Percentiles rank a stretch among this genome's conserved stretches.
Evolutionary conservation across 768 basidiomycete genomes (phyloP).

Genomic region (Rhizopogon vinicolor): DNA sequence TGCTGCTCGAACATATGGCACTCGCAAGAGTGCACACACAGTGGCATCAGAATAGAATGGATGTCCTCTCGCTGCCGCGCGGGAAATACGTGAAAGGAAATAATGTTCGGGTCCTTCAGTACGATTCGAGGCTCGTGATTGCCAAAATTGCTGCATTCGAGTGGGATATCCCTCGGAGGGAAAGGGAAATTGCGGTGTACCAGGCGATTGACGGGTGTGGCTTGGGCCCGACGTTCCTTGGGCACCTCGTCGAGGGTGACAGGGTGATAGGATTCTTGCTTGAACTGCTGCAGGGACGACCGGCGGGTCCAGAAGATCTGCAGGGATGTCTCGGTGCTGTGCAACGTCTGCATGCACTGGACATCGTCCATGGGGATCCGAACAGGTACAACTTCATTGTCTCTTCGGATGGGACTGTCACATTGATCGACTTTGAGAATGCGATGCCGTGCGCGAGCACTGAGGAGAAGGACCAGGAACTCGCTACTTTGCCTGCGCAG

Average conservation of each 20-base stretch:
- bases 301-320: not conserved
- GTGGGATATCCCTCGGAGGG: not conserved
- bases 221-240: not conserved
- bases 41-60: too few relatives aligned
- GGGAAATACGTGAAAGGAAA: too few relatives aligned
- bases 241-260: not conserved
- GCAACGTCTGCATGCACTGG: not conserved
- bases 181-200: not conserved
- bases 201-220: not conserved
- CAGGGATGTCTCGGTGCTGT: not conserved
- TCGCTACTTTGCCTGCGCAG: not conserved
- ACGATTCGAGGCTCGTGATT: too few relatives aligned
- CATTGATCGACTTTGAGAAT: not conserved
- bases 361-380: not conserved
- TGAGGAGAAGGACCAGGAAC: not conserved
- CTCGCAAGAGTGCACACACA: too few relatives aligned
- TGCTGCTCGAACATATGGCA: too few relatives aligned
- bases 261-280: not conserved
- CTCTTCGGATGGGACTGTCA: not conserved
- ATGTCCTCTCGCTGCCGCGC: too few relatives aligned
- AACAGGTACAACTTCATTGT: not conserved
- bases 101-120: too few relatives aligned
- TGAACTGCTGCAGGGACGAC: not conserved
- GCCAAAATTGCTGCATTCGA: too few relatives aligned
- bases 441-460: not conserved